A percentile compares a stretch with the other conserved stretches of the same genome.
Evolutionary conservation across 257 asterid genomes (phyloP).

Genomic region (Capsicum chinense): DNA sequence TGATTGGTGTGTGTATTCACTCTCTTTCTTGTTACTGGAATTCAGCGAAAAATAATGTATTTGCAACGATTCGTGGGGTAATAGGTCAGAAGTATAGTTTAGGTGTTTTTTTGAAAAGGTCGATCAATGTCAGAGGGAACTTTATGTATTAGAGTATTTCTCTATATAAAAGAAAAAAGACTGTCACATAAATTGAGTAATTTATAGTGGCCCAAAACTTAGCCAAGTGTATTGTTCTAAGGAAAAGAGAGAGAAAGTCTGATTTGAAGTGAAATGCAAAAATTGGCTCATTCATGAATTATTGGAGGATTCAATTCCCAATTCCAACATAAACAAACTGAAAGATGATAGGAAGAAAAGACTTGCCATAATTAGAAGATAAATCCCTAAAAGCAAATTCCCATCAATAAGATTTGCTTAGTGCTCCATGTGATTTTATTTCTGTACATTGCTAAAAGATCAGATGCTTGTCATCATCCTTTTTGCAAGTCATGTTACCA

Average conservation of each 20-base stretch:
- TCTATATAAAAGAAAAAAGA: too few relatives aligned
- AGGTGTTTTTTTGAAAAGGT: too few relatives aligned
- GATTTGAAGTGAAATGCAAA: not conserved
- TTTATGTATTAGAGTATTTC: too few relatives aligned
- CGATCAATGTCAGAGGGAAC: too few relatives aligned
- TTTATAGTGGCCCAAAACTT: not conserved
- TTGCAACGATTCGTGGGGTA: too few relatives aligned
- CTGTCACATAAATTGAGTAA: not conserved
- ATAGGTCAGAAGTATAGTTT: too few relatives aligned
- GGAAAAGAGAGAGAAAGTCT: not conserved
- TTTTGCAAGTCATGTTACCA: conserved; percentile 10
- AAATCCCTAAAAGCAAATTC: not conserved
- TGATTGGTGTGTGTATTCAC: too few relatives aligned
- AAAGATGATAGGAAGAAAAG: not conserved
- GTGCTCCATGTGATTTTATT: conserved; percentile 28
- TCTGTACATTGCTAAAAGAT: conserved; percentile 2
- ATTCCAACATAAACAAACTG: conserved; percentile 12
- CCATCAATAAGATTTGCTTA: not conserved
- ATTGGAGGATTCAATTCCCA: conserved; percentile 22
- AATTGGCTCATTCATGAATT: not conserved
- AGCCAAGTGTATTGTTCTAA: not conserved
- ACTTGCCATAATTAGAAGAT: conserved; percentile 14
- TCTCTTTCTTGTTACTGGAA: too few relatives aligned
- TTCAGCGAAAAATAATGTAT: too few relatives aligned
- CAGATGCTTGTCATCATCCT: not conserved